Evolutionary conservation across 441 rosid species (phyloP), one percentile per base, ranked within the genome.

Genomic region (Syzygium malaccense): DNA sequence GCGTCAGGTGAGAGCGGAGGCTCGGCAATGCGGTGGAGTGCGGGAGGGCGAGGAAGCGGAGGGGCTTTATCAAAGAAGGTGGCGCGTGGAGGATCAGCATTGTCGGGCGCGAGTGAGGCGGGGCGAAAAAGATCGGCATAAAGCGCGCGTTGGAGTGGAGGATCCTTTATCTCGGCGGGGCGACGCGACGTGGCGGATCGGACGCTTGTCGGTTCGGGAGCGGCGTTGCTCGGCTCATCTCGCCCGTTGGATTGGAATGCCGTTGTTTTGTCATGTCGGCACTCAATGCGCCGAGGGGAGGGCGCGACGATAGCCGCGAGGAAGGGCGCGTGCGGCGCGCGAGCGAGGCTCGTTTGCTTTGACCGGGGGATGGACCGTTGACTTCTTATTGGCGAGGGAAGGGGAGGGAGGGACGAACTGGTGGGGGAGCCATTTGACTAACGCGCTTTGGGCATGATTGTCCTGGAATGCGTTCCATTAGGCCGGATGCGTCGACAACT

Each of bases 1-100:
- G 92, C 55, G 80, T 88, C 89, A 90, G 92, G 85, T 66, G 92
- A 89, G 45, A 84, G 86, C 89, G 87, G 55, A 86, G 68, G 84
- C 0, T 80, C 79, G 51, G 55, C 30, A 86, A 85, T 49, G 94
- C 89, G 87, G 79, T 28, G 13, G 91, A 54, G 55, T 58, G 88
- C 86, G 89, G 55, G 71, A 91, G 88, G 51, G 30, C 48, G 56
- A 90, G 80, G 32, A 58, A 71, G 84, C 89, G 45, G 45, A 88
- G 75, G 41, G 93, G 87, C 28, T 62, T 91, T 89, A 86, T 87
- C 68, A 71, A 87, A 28, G 88, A 87, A 17, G 89, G 87, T 53
- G 92, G 91, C 91, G 93, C 88, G 92, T 91, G 90, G 12, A 71
- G 4, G 48, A 91, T 58, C 91, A 91, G 89, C 95, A 93, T 96